phyloP scores from a whole-genome alignment of 805 yeast species.

The Ogataea polymorpha region DNA sequence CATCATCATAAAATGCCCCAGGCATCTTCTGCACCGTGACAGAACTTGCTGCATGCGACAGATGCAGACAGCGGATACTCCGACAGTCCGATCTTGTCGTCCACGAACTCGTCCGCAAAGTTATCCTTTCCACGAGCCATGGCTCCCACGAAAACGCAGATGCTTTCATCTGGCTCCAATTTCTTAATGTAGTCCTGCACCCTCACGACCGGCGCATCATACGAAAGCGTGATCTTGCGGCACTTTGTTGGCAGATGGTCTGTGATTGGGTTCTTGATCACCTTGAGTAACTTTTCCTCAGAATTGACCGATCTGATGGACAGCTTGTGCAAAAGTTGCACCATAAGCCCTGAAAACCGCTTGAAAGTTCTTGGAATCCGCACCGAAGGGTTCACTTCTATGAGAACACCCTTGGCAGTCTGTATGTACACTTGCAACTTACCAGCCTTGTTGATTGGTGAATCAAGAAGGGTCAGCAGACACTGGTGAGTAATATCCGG shows the following conservation, averaged over 20 bases:
- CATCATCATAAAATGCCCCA: slow-evolving; percentile 61
- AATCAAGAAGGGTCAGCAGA: slow-evolving; percentile 85
- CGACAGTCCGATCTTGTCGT: slow-evolving; percentile 93
- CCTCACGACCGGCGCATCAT: slow-evolving; percentile 83
- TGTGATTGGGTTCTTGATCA: slow-evolving; percentile 94
- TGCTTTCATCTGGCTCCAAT: slow-evolving; percentile 83
- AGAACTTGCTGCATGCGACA: slow-evolving; percentile 96
- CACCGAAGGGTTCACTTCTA: slow-evolving; percentile 94
- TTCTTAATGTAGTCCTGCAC: slow-evolving; percentile 84
- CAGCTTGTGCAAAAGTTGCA: slow-evolving; percentile 87
- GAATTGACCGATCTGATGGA: slow-evolving; percentile 93
- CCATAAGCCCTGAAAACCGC: slow-evolving; percentile 97
- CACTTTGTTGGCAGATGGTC: slow-evolving; percentile 97
- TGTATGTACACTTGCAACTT: slow-evolving; percentile 94
- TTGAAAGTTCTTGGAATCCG: slow-evolving; percentile 98
- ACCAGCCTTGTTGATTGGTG: slow-evolving; percentile 98
- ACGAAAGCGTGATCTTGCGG: slow-evolving; percentile 86
- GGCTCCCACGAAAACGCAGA: slow-evolving; percentile 98
- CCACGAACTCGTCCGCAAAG: slow-evolving; percentile 95
- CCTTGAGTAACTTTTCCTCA: slow-evolving; percentile 89
- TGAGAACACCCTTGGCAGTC: slow-evolving; percentile 89
- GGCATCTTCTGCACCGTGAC: slow-evolving; percentile 98
- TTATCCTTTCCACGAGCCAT: slow-evolving; percentile 98
- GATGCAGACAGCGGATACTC: slow-evolving; percentile 96
- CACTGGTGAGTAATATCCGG: slow-evolving; percentile 99